Conservation (phyloP, 2,329 filamentous ascomycete genomes). For the Diplodia scrobiculata region DNA sequence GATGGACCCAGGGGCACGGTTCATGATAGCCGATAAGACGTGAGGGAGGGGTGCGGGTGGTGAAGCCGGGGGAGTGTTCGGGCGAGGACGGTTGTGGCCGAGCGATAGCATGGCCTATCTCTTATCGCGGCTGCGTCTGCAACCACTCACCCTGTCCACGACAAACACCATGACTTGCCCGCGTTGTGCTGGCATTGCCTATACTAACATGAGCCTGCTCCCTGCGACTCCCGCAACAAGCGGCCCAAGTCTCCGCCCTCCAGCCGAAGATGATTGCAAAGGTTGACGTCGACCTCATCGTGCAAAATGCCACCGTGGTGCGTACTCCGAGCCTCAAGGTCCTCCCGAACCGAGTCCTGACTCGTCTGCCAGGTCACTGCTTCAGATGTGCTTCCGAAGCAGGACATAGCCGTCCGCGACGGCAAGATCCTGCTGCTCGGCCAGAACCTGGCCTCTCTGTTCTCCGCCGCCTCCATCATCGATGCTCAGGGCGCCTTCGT, state of each 20-base stretch:
- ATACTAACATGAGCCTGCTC: conserved; percentile 22
- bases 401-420: conserved; percentile 53
- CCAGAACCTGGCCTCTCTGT: conserved; percentile 39
- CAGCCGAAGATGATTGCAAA: conserved; percentile 16
- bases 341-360: neutral
- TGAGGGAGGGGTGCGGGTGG: neutral
- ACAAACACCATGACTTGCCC: conserved; percentile 1
- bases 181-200: neutral
- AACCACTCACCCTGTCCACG: neutral
- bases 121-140: neutral
- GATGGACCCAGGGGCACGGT: neutral
- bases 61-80: neutral
- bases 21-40: neutral
- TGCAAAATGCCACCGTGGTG: conserved; percentile 50
- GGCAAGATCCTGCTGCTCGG: conserved; percentile 54
- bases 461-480: conserved; percentile 44
- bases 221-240: neutral
- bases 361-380: conserved; percentile 37
- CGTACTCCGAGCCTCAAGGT: neutral
- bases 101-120: conserved; percentile 13
- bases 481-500: conserved; percentile 53
- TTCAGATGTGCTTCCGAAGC: conserved; percentile 48
- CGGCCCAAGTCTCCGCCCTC: neutral
- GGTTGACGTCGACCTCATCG: conserved; percentile 46
- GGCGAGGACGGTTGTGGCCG: neutral